Conservation (phyloP, 768 basidiomycete species). For the Suillus fuscotomentosus region DNA sequence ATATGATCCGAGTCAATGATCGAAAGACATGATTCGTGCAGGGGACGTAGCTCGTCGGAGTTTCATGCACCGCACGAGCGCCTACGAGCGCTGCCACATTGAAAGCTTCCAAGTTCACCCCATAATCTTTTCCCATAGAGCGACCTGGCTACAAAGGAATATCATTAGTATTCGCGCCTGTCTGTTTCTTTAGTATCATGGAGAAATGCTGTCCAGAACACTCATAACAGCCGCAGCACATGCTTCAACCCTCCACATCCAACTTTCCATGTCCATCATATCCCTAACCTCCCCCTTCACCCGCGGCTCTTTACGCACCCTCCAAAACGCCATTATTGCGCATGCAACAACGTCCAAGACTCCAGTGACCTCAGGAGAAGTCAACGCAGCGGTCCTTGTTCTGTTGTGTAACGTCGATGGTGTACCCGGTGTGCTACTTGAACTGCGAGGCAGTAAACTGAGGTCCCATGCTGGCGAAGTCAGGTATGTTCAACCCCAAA, state of each 20-base stretch:
- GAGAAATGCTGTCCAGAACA: conserved; percentile 27
- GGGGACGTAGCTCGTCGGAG: no score
- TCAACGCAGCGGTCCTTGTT: conserved; percentile 69
- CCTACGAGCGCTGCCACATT: no score
- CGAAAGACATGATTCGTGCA: no score
- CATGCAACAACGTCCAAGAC: conserved; percentile 7
- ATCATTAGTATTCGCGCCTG: background rate
- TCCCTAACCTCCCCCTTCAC: conserved; percentile 38
- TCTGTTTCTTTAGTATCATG: conserved; percentile 12
- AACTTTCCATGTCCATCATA: conserved; percentile 15
- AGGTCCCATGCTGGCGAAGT: conserved; percentile 81
- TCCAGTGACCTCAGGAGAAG: conserved; percentile 25
- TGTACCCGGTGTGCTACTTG: conserved; percentile 66
- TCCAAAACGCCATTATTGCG: background rate
- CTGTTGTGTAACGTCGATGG: conserved; percentile 74
- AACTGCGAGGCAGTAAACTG: conserved; percentile 63
- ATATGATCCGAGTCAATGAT: no score
- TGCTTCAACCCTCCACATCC: conserved; percentile 6
- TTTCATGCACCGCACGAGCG: no score
- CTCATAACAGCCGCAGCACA: conserved; percentile 16
- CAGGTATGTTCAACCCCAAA: conserved; percentile 46
- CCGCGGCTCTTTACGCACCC: conserved; percentile 26
- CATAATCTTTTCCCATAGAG: background rate
- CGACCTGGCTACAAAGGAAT: background rate
- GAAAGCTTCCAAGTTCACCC: no score